Base-by-base conservation (phyloP, 176 grass and related monocot species). In the Musa beccarii region DNA sequence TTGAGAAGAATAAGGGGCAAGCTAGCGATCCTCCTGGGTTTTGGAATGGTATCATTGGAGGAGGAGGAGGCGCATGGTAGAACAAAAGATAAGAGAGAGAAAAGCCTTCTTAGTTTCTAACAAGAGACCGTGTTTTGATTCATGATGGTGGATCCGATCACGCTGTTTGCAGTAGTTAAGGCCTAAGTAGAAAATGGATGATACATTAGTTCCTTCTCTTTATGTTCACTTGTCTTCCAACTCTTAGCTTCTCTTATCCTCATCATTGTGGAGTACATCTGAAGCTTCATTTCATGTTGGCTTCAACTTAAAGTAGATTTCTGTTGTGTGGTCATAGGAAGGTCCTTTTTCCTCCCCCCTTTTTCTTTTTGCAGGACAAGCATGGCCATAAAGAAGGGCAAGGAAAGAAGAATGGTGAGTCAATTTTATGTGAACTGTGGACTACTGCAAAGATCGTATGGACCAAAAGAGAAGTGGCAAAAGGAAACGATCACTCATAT, bases 251-350 rank as follows among this genome's bases (percentile, higher is more conserved):
- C 34, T 43, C 34, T 43, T 43, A 43, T 43, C 34, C 34, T 43
- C 34, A 43, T 43, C 34, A 43, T 43, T 43, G 34, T 43, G 34
- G 34, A 34, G 50, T 61, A 0, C 34, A 66, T 77, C 59, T 66
- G 75, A 77, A 77, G 75, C 75, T 65, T 52, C 57, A 21, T 77
- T 77, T 77, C 66, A 65, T 23, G 28, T 77, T 77, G 61, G 75
- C 75, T 77, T 77, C 75, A 77, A 51, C 2, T 43, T 43, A 43
- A 43, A 43, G 34, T 43, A 43, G 3, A 43, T 43, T 43, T 43
- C 34, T 43, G 3, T 43, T 43, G 34, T 43, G 34, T 43, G 34
- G 34, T 20, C 17, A 6, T 43, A 43, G 34, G 34, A 43, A 43
- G 34, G 34, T 4, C 34, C 34, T 43, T 43, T 43, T 43, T 43